A percentile compares a stretch with the other conserved stretches of the same genome.
These are phyloP conservation scores for Ceriops decandra DNA, from an alignment of 345 rosid genomes.

Conservation along the genomic window DNA sequence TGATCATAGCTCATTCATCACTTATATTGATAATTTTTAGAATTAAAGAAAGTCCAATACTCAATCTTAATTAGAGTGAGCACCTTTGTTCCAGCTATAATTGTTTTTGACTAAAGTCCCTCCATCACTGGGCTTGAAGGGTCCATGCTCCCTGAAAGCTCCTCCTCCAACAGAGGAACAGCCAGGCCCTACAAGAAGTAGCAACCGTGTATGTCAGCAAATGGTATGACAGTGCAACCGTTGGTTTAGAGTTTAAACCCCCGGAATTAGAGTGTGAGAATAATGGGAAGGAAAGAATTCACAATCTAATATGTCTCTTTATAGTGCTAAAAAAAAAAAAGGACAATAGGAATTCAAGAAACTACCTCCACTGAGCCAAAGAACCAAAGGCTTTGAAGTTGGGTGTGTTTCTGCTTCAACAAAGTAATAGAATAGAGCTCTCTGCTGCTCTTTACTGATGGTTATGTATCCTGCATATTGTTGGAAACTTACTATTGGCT, in stretches of 20 bases:
- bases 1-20: too few species aligned
- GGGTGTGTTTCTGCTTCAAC: slow-evolving; percentile 18
- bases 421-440: slow-evolving; percentile 19
- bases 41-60: neutral
- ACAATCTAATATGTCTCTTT: neutral
- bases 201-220: neutral
- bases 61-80: neutral
- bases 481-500: slow-evolving; percentile 13
- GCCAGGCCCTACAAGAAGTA: slow-evolving; percentile 8
- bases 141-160: slow-evolving; percentile 6
- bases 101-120: neutral
- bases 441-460: slow-evolving; percentile 6
- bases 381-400: slow-evolving; percentile 13
- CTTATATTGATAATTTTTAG: too few species aligned
- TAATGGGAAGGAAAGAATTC: too few species aligned
- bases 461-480: slow-evolving; percentile 14
- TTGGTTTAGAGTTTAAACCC: neutral
- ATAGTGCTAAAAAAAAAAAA: neutral
- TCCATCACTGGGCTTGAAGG: slow-evolving; percentile 3
- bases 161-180: slow-evolving; percentile 16
- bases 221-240: too few species aligned
- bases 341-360: neutral
- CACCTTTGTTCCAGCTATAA: slow-evolving; percentile 21
- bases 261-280: neutral
- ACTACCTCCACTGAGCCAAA: slow-evolving; percentile 17